Base-by-base conservation (phyloP, 1,139 yeast genomes). In the Taphrina communis region DNA sequence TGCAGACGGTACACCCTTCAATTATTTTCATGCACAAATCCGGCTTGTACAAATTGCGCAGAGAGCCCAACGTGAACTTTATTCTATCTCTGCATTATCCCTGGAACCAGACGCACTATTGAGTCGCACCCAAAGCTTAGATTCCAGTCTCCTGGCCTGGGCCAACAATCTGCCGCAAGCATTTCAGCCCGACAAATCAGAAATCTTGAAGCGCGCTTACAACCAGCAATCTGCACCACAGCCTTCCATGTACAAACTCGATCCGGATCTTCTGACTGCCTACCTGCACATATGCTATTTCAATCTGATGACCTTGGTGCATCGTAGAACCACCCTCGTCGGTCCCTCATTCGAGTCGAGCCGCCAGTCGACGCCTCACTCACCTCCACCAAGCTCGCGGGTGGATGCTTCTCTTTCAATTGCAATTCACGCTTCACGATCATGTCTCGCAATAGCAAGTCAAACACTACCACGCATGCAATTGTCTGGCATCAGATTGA, bases 31-130 rank as follows among this genome's bases (percentile, higher is more conserved):
- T 14, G 65, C 68, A 25, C 36, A 38, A 21, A 41, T 66, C 19
- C 44, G 50, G 59, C 66, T 72, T 17, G 63, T 71, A 7, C 50
- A 17, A 36, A 68, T 72, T 41, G 70, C 71, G 35, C 66, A 71
- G 7, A 69, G 69, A 48, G 76, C 83, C 81, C 35, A 72, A 52
- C 62, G 52, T n/a, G 65, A 69, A 6, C 69, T 73, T 7, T 72
- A 78, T 84, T 1, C 79, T 80, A 44, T 68, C 65, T 59, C 57
- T 17, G 67, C 70, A 17, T 46, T 57, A 31, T 25, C 67, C 42
- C 50, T 68, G 35, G 39, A 72, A 38, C 67, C 68, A 35, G 55
- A 44, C 44, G 70, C 66, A 57, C 36, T 71, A 31, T 52, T 68
- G 19, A 70, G 68, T 17, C 42, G 71, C 11, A 60, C 73, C 39